Percentiles rank a stretch among this genome's conserved stretches.
Conservation (phyloP, 495 filamentous ascomycete species). For the Penicillium desertorum region DNA sequence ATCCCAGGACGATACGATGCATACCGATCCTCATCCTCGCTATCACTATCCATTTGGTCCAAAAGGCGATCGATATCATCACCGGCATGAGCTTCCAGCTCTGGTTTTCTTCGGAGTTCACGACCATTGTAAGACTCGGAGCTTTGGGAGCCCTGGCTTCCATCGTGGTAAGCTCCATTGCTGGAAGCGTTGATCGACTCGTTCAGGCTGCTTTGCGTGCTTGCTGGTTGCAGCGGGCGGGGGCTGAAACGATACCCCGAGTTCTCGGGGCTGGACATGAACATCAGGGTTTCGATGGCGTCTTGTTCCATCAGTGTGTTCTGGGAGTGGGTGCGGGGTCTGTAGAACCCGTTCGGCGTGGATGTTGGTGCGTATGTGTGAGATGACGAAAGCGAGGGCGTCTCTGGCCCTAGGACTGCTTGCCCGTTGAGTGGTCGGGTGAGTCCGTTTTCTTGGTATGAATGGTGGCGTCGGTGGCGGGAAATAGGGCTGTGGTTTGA, state of each 20-base stretch:
- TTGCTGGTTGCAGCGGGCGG: constrained; percentile 24
- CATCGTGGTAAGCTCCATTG: constrained; percentile 13
- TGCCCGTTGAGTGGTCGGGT: constrained; percentile 22
- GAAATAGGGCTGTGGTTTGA: constrained; percentile 24
- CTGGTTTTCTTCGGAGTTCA: constrained; percentile 13
- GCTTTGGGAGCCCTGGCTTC: constrained; percentile 26
- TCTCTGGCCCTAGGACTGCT: constrained; percentile 30
- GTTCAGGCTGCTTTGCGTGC: constrained; percentile 33
- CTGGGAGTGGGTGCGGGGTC: constrained; percentile 56
- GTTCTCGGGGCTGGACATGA: constrained; percentile 84
- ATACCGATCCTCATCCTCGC: constrained; percentile 36
- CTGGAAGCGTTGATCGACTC: constrained; percentile 30
- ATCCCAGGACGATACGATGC: constrained; percentile 20
- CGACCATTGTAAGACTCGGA: constrained; percentile 16
- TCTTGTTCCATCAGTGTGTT: constrained; percentile 78
- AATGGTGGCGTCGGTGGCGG: constrained; percentile 41
- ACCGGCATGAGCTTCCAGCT: constrained; percentile 39
- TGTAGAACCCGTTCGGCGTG: constrained; percentile 27
- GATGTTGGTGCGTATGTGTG: constrained; percentile 24
- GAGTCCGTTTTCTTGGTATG: constrained; percentile 35
- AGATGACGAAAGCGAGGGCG: constrained; percentile 36
- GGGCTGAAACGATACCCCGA: constrained; percentile 53
- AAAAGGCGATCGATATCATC: constrained; percentile 55
- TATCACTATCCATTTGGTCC: constrained; percentile 53
- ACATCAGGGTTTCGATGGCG: constrained; percentile 81